Evolutionary conservation across 2,329 filamentous ascomycete genomes (phyloP).

Genomic region (Neonectria faginata): DNA sequence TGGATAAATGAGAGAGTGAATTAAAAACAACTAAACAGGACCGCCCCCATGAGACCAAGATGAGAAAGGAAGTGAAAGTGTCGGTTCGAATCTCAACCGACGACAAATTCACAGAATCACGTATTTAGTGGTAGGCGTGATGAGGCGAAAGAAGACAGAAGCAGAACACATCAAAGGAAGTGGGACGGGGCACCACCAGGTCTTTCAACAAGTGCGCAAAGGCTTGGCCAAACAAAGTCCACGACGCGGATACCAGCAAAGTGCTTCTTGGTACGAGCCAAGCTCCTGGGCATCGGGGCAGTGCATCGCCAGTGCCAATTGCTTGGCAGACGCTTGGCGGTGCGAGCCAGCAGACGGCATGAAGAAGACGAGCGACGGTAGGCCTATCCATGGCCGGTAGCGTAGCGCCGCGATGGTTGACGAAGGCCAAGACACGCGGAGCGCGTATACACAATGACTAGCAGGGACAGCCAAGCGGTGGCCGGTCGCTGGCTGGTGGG

Average conservation of each 20-base stretch:
- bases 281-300: conserved; percentile 43
- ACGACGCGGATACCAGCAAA: not conserved
- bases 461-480: conserved; percentile 7
- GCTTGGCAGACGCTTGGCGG: conserved; percentile 32
- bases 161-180: not conserved
- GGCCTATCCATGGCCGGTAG: not conserved
- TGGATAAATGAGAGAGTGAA: conserved; percentile 1
- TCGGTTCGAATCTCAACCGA: not conserved
- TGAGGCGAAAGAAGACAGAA: not conserved
- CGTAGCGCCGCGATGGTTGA: not conserved
- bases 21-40: not conserved
- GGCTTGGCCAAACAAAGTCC: not conserved
- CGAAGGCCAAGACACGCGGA: not conserved
- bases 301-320: conserved; percentile 36
- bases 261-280: conserved; percentile 39
- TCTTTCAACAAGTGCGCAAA: conserved; percentile 7
- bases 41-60: not conserved
- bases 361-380: conserved; percentile 1
- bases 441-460: not conserved
- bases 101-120: not conserved
- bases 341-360: conserved; percentile 12
- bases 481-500: conserved; percentile 9
- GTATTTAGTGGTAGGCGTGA: not conserved
- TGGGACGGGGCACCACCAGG: conserved; percentile 5
- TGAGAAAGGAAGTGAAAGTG: not conserved